Evolutionary conservation across 2,329 filamentous ascomycete genomes (phyloP), one percentile per base, ranked within the genome.

Genomic region (Botrytis paeoniae): DNA sequence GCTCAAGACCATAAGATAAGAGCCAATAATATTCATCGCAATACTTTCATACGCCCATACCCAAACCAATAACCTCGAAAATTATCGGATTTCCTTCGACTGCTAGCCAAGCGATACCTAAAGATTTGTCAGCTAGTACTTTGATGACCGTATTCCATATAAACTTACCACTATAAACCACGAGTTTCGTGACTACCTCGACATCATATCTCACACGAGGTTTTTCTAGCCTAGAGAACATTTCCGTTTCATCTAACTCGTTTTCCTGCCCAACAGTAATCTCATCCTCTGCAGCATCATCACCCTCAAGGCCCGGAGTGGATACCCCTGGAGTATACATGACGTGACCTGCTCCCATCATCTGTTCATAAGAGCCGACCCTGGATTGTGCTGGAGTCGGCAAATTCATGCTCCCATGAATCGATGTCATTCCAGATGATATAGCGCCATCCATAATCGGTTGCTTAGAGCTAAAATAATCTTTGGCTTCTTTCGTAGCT

Each of bases 101-200:
- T 3, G 93, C 92, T 74, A 97, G 85, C 90, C 91, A 94, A 69
- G 87, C 94, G 81, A 97, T 97, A 63, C 93, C 93, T 94, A 48
- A 62, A 4, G 2, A 32, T 48, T 77, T 75, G 78, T 75, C 59
- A 54, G 32, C 1, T 22, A 20, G 22, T 29, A 25, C 1, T 68
- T 20, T 32, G 73, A 71, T 59, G 32, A 72, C 45, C 73, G 71
- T 74, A 70, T 71, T 72, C n/a, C 35, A 32, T 45, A 22, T 22
- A 20, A 25, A 83, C 90, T 82, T 84, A 94, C 95, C 96, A 74
- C 92, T 88, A 84, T 99, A 99, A 37, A 99, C 94, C 78, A 99
- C 92, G 74, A 99, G 83, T 83, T 98, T 98, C 8, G 96, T 98
- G 54, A 99, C 92, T 57, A 99, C 95, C 82, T 99, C 96, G n/a